Percentiles rank a stretch among this genome's conserved stretches.
Evolutionary conservation across 2,329 filamentous ascomycete genomes (phyloP).

Genomic region (Talaromyces pinophilus): DNA sequence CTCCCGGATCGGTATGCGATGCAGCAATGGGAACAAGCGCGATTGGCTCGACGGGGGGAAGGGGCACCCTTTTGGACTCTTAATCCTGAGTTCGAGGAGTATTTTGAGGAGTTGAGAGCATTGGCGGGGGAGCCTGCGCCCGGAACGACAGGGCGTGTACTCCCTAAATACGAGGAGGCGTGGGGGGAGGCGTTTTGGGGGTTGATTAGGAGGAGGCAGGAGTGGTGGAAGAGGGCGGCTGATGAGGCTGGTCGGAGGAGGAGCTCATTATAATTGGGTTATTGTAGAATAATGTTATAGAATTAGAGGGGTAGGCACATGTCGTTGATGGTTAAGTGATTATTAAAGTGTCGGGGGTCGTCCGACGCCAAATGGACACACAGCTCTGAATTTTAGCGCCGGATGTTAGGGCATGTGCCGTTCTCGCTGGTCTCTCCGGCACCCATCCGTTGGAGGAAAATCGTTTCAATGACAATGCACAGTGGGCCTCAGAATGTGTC

Average conservation of each 20-base stretch:
- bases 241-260: background rate
- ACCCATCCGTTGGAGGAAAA: background rate
- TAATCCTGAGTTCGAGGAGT: slow-evolving; percentile 40
- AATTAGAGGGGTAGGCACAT: background rate
- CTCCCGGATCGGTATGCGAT: slow-evolving; percentile 19
- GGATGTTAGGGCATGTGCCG: background rate
- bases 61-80: slow-evolving; percentile 30
- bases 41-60: slow-evolving; percentile 29
- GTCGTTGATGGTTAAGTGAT: background rate
- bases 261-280: background rate
- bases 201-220: slow-evolving; percentile 21
- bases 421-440: background rate
- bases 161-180: slow-evolving; percentile 43
- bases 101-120: slow-evolving; percentile 42
- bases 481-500: background rate
- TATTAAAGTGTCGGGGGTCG: background rate
- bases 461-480: background rate
- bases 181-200: slow-evolving; percentile 31
- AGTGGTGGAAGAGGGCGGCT: slow-evolving; percentile 4
- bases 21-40: slow-evolving; percentile 32
- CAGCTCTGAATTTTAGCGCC: background rate
- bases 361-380: background rate
- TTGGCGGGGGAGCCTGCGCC: slow-evolving; percentile 44
- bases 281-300: background rate
- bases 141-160: slow-evolving; percentile 37